Conservation (phyloP, 1,139 yeast genomes). For the Geotrichum phurueaensis region DNA sequence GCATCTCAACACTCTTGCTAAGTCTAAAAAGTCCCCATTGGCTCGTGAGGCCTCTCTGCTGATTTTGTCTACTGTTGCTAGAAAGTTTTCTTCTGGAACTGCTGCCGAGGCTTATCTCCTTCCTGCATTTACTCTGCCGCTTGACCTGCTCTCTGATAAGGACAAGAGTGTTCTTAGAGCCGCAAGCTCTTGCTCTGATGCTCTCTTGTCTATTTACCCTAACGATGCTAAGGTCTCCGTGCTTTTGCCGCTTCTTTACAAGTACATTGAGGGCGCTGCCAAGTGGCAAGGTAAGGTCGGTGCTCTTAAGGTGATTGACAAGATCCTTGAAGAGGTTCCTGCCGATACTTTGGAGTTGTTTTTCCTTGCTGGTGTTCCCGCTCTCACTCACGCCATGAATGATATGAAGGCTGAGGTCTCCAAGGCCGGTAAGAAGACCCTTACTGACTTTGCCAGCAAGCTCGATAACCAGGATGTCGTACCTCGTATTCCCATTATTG, state of each 20-base stretch:
- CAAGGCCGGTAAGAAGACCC: conserved; percentile 67
- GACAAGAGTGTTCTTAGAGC: conserved; percentile 81
- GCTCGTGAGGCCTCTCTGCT: conserved; percentile 72
- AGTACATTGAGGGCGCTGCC: conserved; percentile 71
- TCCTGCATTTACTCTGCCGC: conserved; percentile 48
- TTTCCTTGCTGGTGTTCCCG: conserved; percentile 74
- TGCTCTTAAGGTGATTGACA: conserved; percentile 67
- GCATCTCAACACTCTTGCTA: conserved; percentile 56
- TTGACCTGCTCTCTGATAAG: conserved; percentile 74
- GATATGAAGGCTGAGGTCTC: conserved; percentile 97
- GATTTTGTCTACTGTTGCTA: conserved; percentile 61
- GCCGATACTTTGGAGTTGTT: conserved; percentile 77
- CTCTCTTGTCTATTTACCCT: conserved; percentile 64
- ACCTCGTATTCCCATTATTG: conserved; percentile 78
- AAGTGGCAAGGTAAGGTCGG: conserved; percentile 91
- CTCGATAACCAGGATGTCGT: conserved; percentile 89
- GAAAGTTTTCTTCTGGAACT: conserved; percentile 50
- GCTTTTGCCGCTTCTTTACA: conserved; percentile 55
- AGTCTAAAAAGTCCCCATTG: conserved; percentile 66
- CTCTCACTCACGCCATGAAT: conserved; percentile 80
- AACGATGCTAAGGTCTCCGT: conserved; percentile 73
- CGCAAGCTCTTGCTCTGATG: conserved; percentile 52
- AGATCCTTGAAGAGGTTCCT: conserved; percentile 71
- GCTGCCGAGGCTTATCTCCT: conserved; percentile 63
- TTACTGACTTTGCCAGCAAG: conserved; percentile 67